Conservation (phyloP, 495 filamentous ascomycete genomes). For the Penicillium desertorum region DNA sequence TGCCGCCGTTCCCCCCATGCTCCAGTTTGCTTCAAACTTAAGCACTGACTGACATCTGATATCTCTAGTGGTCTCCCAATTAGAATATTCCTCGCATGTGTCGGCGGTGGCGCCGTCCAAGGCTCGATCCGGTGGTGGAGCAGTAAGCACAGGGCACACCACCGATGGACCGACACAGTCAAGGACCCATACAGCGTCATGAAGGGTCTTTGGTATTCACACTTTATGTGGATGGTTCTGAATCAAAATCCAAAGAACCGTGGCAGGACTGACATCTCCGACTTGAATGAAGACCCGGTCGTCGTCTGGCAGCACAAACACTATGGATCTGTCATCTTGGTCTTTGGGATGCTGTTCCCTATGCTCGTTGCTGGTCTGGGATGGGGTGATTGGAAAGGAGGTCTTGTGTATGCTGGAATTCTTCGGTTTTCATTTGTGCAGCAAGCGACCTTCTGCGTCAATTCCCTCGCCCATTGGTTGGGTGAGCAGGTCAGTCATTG, state of each 20-base stretch:
- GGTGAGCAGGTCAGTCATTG: conserved; percentile 59
- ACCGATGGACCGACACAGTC: conserved; percentile 91
- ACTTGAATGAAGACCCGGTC: conserved; percentile 84
- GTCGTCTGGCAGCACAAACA: conserved; percentile 86
- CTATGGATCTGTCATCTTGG: conserved; percentile 74
- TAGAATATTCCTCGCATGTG: conserved; percentile 79
- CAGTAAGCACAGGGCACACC: conserved; percentile 84
- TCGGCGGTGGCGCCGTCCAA: conserved; percentile 85
- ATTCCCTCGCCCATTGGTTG: conserved; percentile 92
- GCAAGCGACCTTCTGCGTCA: conserved; percentile 96
- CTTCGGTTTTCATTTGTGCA: conserved; percentile 89
- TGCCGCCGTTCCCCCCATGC: neutral
- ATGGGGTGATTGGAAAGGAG: conserved; percentile 82
- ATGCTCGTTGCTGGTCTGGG: conserved; percentile 71
- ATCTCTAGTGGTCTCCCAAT: conserved; percentile 68
- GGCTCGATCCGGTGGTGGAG: conserved; percentile 94
- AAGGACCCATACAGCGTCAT: conserved; percentile 95
- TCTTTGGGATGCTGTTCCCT: conserved; percentile 80
- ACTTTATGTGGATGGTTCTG: conserved; percentile 83
- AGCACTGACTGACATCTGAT: neutral
- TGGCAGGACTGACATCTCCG: conserved; percentile 87
- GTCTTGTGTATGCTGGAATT: conserved; percentile 85
- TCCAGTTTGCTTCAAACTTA: neutral
- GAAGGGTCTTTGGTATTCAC: conserved; percentile 89
- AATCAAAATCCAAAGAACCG: conserved; percentile 82